These are phyloP conservation scores for Pseudohalonectria lignicola DNA, from an alignment of 2,329 filamentous ascomycete genomes.

Conservation along the genomic window DNA sequence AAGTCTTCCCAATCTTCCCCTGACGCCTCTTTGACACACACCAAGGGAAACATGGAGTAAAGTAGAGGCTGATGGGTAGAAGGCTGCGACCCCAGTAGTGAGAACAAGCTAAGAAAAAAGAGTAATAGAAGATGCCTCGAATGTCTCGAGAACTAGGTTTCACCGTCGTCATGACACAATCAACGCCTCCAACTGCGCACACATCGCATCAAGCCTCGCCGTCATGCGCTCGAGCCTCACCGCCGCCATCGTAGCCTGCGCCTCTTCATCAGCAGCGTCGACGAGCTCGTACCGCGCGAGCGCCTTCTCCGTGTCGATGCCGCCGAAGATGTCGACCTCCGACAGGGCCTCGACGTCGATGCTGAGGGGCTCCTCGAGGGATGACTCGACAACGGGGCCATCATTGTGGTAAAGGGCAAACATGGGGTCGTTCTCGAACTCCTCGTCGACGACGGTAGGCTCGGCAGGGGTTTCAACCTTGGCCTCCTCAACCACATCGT, in stretches of 20 bases:
- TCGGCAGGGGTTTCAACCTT: constrained; percentile 12
- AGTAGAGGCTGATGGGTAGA: neutral
- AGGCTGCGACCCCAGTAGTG: neutral
- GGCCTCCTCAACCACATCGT: constrained; percentile 31
- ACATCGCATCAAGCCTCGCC: constrained; percentile 22
- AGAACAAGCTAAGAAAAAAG: no score
- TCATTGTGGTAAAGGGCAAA: constrained; percentile 48
- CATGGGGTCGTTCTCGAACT: constrained; percentile 51
- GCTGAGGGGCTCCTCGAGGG: constrained; percentile 18
- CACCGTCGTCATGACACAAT: no score
- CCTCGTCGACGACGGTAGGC: constrained; percentile 36
- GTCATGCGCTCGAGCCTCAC: constrained; percentile 35
- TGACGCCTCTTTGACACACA: no score
- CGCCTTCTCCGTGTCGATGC: constrained; percentile 52
- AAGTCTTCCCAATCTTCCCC: no score
- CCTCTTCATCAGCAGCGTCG: constrained; percentile 40
- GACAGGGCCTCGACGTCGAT: constrained; percentile 30
- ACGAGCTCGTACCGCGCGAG: constrained; percentile 54
- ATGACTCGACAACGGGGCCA: constrained; percentile 15
- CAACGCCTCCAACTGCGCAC: constrained; percentile 24
- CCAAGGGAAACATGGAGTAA: no score
- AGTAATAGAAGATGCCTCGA: no score
- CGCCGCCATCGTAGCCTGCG: constrained; percentile 9
- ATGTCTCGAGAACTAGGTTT: no score
- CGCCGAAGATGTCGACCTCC: constrained; percentile 34